These are phyloP conservation scores for Stenocarpella maydis DNA, from an alignment of 2,329 filamentous ascomycete species.

Conservation along the genomic window DNA sequence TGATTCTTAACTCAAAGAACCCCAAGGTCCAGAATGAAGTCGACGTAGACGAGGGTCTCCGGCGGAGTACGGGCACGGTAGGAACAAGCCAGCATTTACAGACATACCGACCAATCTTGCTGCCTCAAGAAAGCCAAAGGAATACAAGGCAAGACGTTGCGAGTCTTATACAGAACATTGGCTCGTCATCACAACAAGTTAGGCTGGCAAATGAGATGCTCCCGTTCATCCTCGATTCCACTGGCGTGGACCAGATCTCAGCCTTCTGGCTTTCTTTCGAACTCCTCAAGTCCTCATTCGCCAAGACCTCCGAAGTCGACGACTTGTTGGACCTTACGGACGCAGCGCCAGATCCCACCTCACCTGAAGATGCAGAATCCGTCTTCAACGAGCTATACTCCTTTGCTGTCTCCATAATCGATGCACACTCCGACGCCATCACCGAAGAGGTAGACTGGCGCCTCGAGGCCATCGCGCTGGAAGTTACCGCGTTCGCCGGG, in stretches of 20 bases:
- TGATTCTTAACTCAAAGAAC: conserved; percentile 47
- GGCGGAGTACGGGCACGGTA: conserved; percentile 43
- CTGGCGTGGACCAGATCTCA: conserved; percentile 68
- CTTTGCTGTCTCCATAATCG: conserved; percentile 70
- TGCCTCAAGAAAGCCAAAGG: conserved; percentile 72
- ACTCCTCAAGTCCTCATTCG: conserved; percentile 67
- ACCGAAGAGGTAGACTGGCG: conserved; percentile 68
- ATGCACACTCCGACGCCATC: conserved; percentile 58
- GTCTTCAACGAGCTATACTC: conserved; percentile 73
- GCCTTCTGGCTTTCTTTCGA: conserved; percentile 84
- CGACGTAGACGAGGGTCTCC: conserved; percentile 42
- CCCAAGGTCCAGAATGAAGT: conserved; percentile 45
- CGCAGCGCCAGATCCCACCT: conserved; percentile 44
- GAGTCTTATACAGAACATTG: conserved; percentile 64
- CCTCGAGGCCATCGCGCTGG: conserved; percentile 79
- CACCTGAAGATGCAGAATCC: conserved; percentile 54
- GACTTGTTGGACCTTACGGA: conserved; percentile 70
- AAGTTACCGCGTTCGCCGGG: conserved; percentile 81
- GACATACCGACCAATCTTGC: conserved; percentile 67
- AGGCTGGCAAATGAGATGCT: conserved; percentile 72
- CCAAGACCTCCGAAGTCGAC: conserved; percentile 63
- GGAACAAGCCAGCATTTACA: conserved; percentile 36
- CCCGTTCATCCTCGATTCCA: conserved; percentile 65
- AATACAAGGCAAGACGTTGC: conserved; percentile 65
- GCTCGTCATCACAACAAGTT: conserved; percentile 65